Base-by-base conservation (phyloP, 352 stramenopile genomes). In the Elongisporangium senticosum region DNA sequence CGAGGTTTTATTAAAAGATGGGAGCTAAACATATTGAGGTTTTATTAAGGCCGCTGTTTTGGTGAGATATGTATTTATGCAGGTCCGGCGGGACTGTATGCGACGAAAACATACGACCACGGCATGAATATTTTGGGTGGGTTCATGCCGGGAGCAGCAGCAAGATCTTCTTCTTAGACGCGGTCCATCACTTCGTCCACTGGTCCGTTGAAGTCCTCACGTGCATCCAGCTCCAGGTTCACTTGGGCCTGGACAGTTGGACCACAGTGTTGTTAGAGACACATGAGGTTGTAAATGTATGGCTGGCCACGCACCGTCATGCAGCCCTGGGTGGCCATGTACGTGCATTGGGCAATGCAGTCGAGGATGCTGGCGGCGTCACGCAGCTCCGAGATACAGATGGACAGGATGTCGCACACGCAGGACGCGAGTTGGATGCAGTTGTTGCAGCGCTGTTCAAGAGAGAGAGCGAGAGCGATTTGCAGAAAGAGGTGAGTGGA, bases 301-400 rank as follows among this genome's bases (percentile, higher is more conserved):
- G 51, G 51, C 10, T 26, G 10, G 7, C 6, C 19, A 22, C 20
- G 66, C 50, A 86, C 76, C 58, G 91, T 97, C 94, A 98, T 98
- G 66, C 92, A 98, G 56, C 91, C 94, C 61, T 93, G 83, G 1
- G 93, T 96, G 39, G 84, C 85, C 23, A 76, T 83, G 72, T 97
- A 98, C 14, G 90, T 96, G 77, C 93, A 89, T 66, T 98, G 88
- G 37, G 92, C 87, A 49, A 97, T 83, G 62, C 86, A 80, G 59
- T 95, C 80, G 52, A 98, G 65, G 15, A 90, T 79, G n/a, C 89
- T 74, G 2, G 95, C 87, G 58, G 79, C 74, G 39, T 97, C 75
- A 7, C 65, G 58, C 23, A 80, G 56, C 28, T 79, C 72, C 14
- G 81, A 76, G 55, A 95, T 80, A 63, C 83, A 95, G 23, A 91